These are phyloP conservation scores for Suillus cothurnatus DNA, from an alignment of 768 basidiomycete species.

Conservation along the genomic window DNA sequence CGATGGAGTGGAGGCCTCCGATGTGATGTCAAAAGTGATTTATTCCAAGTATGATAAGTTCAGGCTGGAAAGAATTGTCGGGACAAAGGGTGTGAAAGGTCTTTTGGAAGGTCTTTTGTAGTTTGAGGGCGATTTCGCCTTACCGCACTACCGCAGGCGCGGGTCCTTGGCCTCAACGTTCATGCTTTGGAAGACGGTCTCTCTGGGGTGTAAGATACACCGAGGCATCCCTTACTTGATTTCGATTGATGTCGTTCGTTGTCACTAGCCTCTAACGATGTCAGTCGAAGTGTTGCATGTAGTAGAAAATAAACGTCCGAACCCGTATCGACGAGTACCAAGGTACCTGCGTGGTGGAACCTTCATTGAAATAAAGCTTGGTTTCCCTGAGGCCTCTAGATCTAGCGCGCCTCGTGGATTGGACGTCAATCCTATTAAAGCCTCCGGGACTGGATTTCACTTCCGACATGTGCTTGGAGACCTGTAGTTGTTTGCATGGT, in stretches of 20 bases:
- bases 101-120: conserved; percentile 11
- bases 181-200: not conserved
- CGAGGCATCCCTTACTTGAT: not conserved
- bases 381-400: no score
- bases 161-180: not conserved
- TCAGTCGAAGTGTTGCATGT: not conserved
- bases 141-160: not conserved
- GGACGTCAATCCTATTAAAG: no score
- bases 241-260: not conserved
- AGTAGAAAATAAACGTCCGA: not conserved
- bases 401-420: no score
- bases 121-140: not conserved
- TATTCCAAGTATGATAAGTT: conserved; percentile 93
- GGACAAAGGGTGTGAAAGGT: conserved; percentile 24
- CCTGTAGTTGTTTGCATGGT: no score
- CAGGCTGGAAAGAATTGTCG: conserved; percentile 75
- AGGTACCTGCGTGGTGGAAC: no score
- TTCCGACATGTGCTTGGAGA: no score
- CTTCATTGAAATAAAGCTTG: no score
- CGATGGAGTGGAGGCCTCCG: conserved; percentile 81
- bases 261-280: not conserved
- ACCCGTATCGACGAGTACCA: no score
- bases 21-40: conserved; percentile 79
- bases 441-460: no score
- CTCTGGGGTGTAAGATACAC: not conserved